Evolutionary conservation across 2,329 filamentous ascomycete genomes (phyloP).

Genomic region (Rhinocladiella similis): DNA sequence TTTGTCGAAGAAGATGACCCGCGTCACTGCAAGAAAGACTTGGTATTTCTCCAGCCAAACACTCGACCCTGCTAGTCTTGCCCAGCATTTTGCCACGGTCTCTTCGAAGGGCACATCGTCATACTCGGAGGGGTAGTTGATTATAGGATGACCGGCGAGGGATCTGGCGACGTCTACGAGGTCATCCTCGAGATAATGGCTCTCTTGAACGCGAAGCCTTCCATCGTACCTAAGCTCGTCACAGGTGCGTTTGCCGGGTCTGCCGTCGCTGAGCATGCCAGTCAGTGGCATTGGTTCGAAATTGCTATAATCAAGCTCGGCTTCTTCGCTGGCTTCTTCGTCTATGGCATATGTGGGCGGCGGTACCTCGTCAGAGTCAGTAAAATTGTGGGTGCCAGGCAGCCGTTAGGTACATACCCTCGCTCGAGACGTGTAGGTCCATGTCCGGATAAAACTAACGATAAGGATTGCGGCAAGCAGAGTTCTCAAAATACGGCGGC

Average conservation of each 20-base stretch:
- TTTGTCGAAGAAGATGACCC: constrained; percentile 22
- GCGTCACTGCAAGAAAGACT: constrained; percentile 22
- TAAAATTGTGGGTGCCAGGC: neutral
- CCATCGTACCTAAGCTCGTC: constrained; percentile 12
- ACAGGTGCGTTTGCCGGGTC: constrained; percentile 7
- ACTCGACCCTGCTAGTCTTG: constrained; percentile 19
- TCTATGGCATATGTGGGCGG: neutral
- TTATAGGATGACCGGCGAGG: constrained; percentile 16
- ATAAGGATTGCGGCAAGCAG: neutral
- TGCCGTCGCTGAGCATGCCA: constrained; percentile 13
- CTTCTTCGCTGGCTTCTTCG: neutral
- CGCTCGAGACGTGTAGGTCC: neutral
- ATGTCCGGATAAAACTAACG: neutral
- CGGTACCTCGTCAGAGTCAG: neutral
- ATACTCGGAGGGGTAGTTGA: constrained; percentile 13
- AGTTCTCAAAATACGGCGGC: neutral
- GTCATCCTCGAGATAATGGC: constrained; percentile 17
- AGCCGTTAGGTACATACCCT: neutral
- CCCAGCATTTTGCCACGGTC: constrained; percentile 10
- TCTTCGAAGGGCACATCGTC: constrained; percentile 3
- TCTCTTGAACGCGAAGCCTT: constrained; percentile 15
- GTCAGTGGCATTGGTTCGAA: constrained; percentile 8
- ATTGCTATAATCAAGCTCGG: neutral
- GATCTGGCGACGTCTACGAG: constrained; percentile 16
- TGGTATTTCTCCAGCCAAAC: constrained; percentile 23